phyloP scores from a whole-genome alignment of 2,329 filamentous ascomycete genomes.

The Aspergillus sp. region DNA sequence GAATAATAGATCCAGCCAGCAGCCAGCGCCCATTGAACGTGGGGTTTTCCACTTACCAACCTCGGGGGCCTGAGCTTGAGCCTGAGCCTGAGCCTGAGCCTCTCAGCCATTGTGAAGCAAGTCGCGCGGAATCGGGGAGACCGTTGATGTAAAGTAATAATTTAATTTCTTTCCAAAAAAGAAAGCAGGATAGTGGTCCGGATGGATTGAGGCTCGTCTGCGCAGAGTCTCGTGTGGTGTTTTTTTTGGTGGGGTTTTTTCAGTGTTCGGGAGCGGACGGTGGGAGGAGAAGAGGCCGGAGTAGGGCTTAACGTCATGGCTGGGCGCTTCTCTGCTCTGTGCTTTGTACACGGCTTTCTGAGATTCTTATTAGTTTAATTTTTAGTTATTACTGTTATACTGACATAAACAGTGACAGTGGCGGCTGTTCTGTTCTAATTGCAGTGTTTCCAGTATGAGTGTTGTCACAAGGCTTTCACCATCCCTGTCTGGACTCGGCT shows the following conservation, averaged over 20 bases:
- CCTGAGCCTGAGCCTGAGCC: not conserved
- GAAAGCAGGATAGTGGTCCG: too few species aligned
- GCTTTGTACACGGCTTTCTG: not conserved
- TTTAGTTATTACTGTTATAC: too few species aligned
- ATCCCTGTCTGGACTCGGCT: too few species aligned
- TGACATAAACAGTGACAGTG: not conserved
- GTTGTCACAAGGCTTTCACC: too few species aligned
- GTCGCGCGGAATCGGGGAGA: conserved; percentile 18
- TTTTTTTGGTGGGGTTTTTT: conserved; percentile 8
- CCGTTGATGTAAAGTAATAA: conserved; percentile 10
- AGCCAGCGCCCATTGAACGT: not conserved
- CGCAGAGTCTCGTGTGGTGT: conserved; percentile 9
- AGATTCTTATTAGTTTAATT: too few species aligned
- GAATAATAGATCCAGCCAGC: not conserved
- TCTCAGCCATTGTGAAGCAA: conserved; percentile 32
- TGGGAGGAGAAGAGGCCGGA: conserved; percentile 11
- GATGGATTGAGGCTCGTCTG: too few species aligned
- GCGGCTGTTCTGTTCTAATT: too few species aligned
- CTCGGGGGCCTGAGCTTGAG: conserved; percentile 25
- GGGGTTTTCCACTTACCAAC: conserved; percentile 28
- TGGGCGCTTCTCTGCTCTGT: not conserved
- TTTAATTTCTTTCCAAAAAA: too few species aligned
- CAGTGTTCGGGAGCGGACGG: not conserved
- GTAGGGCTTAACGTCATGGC: conserved; percentile 2
- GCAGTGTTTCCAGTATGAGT: too few species aligned